These are phyloP conservation scores for Phytopythium cucurbitacearum DNA, from an alignment of 352 stramenopile genomes.

Conservation along the genomic window DNA sequence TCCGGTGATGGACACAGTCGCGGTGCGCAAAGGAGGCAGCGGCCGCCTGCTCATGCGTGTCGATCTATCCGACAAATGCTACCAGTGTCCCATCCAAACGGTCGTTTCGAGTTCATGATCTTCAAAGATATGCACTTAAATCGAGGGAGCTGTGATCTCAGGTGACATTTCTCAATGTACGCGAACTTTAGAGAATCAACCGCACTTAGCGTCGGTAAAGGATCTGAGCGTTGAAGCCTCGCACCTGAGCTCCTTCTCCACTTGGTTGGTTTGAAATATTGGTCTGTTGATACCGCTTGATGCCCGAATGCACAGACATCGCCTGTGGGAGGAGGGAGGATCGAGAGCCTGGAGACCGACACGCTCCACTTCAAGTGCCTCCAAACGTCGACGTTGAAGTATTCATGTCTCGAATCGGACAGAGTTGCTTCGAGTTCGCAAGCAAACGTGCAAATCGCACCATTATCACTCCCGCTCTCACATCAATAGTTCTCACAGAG, in stretches of 20 bases:
- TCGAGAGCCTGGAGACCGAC: conserved; percentile 90
- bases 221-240: conserved; percentile 83
- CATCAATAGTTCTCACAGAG: too few species aligned
- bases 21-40: too few species aligned
- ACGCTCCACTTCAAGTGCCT: conserved; percentile 92
- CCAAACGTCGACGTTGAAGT: conserved; percentile 77
- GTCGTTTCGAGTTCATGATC: too few species aligned
- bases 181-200: conserved; percentile 33
- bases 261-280: neutral
- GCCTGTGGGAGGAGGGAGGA: conserved; percentile 80
- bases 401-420: too few species aligned
- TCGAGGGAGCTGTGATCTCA: neutral
- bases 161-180: conserved; percentile 74
- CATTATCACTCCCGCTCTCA: too few species aligned
- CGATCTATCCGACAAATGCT: too few species aligned
- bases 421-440: too few species aligned
- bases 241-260: conserved; percentile 57
- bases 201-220: conserved; percentile 13
- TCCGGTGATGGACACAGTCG: too few species aligned
- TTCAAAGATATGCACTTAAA: too few species aligned
- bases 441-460: too few species aligned
- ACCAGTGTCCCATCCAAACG: too few species aligned
- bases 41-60: too few species aligned
- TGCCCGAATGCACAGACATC: conserved; percentile 37
- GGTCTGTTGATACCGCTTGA: neutral